Conservation (phyloP, 2,329 filamentous ascomycete species). For the Paecilomyces sp. region DNA sequence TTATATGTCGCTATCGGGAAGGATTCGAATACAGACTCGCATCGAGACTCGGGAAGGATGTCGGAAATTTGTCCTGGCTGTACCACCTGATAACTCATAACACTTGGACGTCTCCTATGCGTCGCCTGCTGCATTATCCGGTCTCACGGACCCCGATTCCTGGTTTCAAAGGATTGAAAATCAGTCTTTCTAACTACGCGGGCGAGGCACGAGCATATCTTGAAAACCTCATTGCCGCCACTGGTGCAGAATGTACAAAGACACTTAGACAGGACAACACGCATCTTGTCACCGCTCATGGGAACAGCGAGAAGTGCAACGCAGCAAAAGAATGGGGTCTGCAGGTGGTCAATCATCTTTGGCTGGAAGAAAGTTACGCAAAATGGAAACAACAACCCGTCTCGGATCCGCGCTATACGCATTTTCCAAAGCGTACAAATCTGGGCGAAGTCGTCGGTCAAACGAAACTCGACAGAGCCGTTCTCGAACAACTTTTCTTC, state of each 20-base stretch:
- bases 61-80: slow-evolving; percentile 90
- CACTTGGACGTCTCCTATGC: slow-evolving; percentile 77
- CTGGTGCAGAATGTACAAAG: slow-evolving; percentile 85
- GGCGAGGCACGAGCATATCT: slow-evolving; percentile 90
- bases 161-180: slow-evolving; percentile 67
- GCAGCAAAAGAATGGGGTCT: slow-evolving; percentile 91
- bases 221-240: slow-evolving; percentile 79
- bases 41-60: slow-evolving; percentile 68
- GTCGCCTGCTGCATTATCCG: slow-evolving; percentile 83
- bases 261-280: slow-evolving; percentile 94
- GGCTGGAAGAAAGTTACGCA: slow-evolving; percentile 96
- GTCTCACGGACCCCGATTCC: slow-evolving; percentile 68
- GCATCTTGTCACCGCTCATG: slow-evolving; percentile 86
- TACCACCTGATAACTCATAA: slow-evolving; percentile 87
- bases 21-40: slow-evolving; percentile 71
- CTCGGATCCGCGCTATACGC: slow-evolving; percentile 68
- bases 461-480: slow-evolving; percentile 68
- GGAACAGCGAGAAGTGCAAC: slow-evolving; percentile 83
- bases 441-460: slow-evolving; percentile 88
- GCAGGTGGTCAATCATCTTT: slow-evolving; percentile 85
- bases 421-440: slow-evolving; percentile 85
- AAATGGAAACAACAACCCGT: slow-evolving; percentile 71
- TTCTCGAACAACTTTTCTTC: slow-evolving; percentile 64
- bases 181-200: slow-evolving; percentile 93
- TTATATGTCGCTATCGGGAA: slow-evolving; percentile 80